Percentiles rank a stretch among this genome's conserved stretches.
These are phyloP conservation scores for Isoetes engelmannii DNA, from an alignment of 83 land plant genomes.

Conservation along the genomic window DNA sequence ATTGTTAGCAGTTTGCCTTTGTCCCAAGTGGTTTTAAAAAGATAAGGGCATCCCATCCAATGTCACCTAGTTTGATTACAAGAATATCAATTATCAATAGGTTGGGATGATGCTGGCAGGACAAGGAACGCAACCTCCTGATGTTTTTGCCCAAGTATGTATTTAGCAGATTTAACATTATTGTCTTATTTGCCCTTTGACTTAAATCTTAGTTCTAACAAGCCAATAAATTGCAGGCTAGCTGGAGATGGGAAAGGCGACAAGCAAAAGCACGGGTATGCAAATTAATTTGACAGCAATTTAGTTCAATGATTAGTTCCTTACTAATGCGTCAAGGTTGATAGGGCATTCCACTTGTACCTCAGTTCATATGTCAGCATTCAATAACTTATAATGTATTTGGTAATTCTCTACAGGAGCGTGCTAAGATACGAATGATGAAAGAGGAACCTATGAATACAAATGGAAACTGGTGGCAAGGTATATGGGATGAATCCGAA, in stretches of 20 bases:
- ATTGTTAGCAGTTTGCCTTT: too few species aligned
- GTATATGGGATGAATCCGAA: slow-evolving; percentile 47
- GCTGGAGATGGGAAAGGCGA: background rate
- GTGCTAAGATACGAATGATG: slow-evolving; percentile 54
- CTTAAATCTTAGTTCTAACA: too few species aligned
- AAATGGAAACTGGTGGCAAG: slow-evolving; percentile 57
- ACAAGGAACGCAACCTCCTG: background rate
- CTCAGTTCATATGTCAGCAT: too few species aligned
- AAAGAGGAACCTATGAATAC: slow-evolving; percentile 41
- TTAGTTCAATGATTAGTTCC: background rate
- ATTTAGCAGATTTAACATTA: background rate
- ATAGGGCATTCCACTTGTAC: background rate
- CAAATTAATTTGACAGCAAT: background rate
- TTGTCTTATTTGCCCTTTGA: background rate
- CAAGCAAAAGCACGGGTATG: slow-evolving; percentile 1
- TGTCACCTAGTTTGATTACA: background rate
- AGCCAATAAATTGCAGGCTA: background rate
- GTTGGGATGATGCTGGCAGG: slow-evolving; percentile 1
- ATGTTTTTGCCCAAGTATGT: background rate
- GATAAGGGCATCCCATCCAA: background rate
- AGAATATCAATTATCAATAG: background rate
- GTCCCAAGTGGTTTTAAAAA: too few species aligned
- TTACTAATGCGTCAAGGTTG: background rate
- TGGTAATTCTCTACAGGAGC: slow-evolving; percentile 41
- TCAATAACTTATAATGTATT: background rate